phyloP scores from a whole-genome alignment of 768 basidiomycete species.

The Fomitopsis serialis region DNA sequence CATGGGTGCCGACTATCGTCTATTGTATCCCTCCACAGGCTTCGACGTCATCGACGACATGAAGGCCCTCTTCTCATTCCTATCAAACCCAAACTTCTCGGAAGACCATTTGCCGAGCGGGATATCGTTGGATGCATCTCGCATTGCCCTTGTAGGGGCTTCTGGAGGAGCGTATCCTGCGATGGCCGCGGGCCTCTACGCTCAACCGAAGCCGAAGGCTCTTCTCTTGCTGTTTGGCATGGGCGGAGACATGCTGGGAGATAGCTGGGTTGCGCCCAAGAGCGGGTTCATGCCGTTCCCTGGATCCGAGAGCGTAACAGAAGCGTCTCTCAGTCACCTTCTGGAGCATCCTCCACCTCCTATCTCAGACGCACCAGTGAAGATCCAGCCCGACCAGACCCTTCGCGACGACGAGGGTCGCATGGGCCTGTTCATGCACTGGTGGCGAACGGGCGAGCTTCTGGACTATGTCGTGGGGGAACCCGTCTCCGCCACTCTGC shows the following conservation, averaged over 20 bases:
- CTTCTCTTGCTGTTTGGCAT: background rate
- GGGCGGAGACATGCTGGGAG: background rate
- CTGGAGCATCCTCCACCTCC: background rate
- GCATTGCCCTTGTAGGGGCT: background rate
- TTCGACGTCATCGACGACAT: background rate
- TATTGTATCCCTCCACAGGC: background rate
- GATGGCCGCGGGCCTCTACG: background rate
- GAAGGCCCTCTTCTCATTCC: background rate
- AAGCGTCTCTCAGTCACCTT: background rate
- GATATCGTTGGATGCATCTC: background rate
- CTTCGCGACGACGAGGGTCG: background rate
- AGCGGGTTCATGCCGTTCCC: background rate
- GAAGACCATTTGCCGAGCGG: background rate
- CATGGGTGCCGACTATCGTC: background rate
- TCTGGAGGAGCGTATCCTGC: background rate
- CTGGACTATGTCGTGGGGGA: background rate
- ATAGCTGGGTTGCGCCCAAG: background rate
- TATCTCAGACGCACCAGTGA: background rate
- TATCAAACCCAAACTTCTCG: background rate
- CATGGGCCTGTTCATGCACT: background rate
- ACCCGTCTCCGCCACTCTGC: background rate
- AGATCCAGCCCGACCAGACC: background rate
- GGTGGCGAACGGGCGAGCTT: background rate
- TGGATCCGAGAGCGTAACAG: background rate
- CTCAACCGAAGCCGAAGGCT: background rate